Evolutionary conservation across 176 grass and related monocot species (phyloP).

Genomic region (Zoysia japonica): DNA sequence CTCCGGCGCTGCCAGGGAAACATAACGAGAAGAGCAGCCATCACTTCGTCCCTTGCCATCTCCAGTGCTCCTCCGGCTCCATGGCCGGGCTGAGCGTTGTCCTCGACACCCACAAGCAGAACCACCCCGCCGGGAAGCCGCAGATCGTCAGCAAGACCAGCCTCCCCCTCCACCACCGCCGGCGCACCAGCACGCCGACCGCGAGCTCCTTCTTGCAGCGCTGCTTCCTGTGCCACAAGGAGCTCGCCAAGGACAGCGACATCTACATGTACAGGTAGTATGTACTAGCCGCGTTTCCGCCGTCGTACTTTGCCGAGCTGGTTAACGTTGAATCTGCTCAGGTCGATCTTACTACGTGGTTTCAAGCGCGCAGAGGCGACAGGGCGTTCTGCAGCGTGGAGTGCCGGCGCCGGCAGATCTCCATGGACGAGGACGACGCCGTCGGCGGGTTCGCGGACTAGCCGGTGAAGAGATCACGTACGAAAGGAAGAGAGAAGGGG

Average conservation of each 20-base stretch:
- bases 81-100: slow-evolving; percentile 66
- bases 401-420: slow-evolving; percentile 61
- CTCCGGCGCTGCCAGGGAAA: neutral
- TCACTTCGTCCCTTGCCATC: neutral
- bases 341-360: neutral
- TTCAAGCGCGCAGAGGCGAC: slow-evolving; percentile 41
- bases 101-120: slow-evolving; percentile 45
- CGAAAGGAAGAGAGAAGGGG: too few relatives aligned
- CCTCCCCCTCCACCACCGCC: slow-evolving; percentile 15
- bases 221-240: slow-evolving; percentile 58
- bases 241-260: slow-evolving; percentile 51
- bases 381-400: slow-evolving; percentile 64
- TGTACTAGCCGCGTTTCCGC: neutral
- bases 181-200: neutral
- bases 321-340: neutral
- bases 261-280: slow-evolving; percentile 75
- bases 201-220: slow-evolving; percentile 49
- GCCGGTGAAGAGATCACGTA: neutral
- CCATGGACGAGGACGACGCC: slow-evolving; percentile 46
- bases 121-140: neutral
- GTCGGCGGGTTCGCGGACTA: slow-evolving; percentile 16
- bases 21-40: neutral
- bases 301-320: neutral
- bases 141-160: slow-evolving; percentile 58
- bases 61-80: neutral